phyloP scores from a whole-genome alignment of 176 grass and related monocot species.

The Chrysopogon serrulatus region DNA sequence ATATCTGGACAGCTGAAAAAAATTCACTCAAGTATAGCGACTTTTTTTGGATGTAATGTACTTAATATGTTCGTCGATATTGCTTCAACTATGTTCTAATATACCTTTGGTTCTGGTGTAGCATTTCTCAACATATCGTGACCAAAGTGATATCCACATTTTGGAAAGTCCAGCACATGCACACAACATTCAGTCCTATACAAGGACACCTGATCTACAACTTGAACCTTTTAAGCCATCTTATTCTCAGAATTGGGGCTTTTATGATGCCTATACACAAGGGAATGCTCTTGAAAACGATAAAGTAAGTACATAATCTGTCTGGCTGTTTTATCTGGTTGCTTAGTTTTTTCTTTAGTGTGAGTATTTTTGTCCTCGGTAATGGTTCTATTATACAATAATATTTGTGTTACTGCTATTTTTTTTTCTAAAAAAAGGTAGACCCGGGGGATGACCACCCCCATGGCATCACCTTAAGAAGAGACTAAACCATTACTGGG shows the following conservation, averaged over 20 bases:
- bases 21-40: background rate
- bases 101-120: background rate
- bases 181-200: constrained; percentile 8
- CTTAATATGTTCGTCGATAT: background rate
- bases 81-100: background rate
- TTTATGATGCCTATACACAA: constrained; percentile 21
- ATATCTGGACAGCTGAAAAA: background rate
- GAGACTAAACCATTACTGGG: no score
- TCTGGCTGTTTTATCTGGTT: background rate
- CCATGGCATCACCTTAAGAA: no score
- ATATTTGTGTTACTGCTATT: background rate
- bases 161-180: constrained; percentile 9
- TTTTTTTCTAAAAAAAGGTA: no score
- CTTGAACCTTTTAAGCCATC: constrained; percentile 49
- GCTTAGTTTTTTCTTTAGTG: background rate
- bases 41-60: background rate
- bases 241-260: constrained; percentile 35
- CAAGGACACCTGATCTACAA: background rate
- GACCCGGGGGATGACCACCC: no score
- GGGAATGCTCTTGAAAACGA: background rate
- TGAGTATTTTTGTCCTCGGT: background rate
- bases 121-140: constrained; percentile 23
- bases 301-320: constrained; percentile 20
- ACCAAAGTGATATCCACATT: constrained; percentile 10
- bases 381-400: background rate